A percentile compares a stretch with the other conserved stretches of the same genome.
Conservation (phyloP, 2,329 filamentous ascomycete species). For the Fusarium denticulatum region DNA sequence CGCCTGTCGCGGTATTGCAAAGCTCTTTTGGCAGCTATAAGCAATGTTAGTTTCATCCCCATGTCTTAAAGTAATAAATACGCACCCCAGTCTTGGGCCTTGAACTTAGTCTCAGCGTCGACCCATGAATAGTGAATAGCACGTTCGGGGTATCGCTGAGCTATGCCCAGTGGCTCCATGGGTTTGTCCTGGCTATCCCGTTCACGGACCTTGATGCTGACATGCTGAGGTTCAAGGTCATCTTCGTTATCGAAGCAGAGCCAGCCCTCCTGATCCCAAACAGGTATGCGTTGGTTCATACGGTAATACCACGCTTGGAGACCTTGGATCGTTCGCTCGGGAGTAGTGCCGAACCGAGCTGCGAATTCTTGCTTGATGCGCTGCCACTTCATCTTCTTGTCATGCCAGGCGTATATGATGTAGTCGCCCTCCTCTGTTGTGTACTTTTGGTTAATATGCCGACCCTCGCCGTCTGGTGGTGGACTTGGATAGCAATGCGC, state of each 20-base stretch:
- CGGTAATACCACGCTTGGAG: slow-evolving; percentile 57
- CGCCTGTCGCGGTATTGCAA: slow-evolving; percentile 51
- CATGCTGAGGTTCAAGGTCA: slow-evolving; percentile 50
- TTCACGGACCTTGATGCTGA: slow-evolving; percentile 54
- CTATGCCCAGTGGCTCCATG: slow-evolving; percentile 50
- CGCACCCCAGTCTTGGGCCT: slow-evolving; percentile 55
- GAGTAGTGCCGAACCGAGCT: slow-evolving; percentile 50
- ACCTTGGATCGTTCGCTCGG: slow-evolving; percentile 53
- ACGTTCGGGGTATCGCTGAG: slow-evolving; percentile 58
- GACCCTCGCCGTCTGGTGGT: slow-evolving; percentile 50
- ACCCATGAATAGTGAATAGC: slow-evolving; percentile 59
- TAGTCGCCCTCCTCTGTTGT: slow-evolving; percentile 56
- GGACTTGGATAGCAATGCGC: slow-evolving; percentile 49
- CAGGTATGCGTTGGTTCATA: slow-evolving; percentile 54
- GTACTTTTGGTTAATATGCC: slow-evolving; percentile 57
- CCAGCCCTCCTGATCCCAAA: slow-evolving; percentile 54
- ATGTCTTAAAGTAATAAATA: slow-evolving; percentile 16
- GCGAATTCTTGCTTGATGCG: slow-evolving; percentile 53
- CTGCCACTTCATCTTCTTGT: slow-evolving; percentile 56
- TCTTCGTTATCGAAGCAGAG: slow-evolving; percentile 53
- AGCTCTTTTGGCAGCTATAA: slow-evolving; percentile 48
- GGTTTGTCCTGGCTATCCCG: slow-evolving; percentile 51
- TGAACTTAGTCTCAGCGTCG: slow-evolving; percentile 49
- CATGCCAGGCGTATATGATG: slow-evolving; percentile 57
- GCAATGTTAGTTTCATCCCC: slow-evolving; percentile 28